phyloP scores from a whole-genome alignment of 106 monocot species.

The Xerophyta viscosa region DNA sequence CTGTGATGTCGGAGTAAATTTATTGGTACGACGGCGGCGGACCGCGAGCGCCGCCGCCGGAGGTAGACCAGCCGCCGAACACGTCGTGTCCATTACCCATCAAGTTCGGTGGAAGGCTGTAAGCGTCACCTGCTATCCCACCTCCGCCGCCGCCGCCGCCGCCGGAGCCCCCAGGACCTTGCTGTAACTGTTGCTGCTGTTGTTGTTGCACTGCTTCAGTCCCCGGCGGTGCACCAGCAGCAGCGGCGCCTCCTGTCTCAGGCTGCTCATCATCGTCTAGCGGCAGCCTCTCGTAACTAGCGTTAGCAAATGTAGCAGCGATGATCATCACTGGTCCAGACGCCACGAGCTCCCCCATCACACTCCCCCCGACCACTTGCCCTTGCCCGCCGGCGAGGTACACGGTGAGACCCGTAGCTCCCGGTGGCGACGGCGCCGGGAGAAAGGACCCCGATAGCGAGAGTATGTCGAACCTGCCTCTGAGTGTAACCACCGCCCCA shows the following conservation, averaged over 20 bases:
- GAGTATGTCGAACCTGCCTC: constrained; percentile 37
- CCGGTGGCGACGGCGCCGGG: constrained; percentile 32
- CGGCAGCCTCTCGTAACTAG: constrained; percentile 37
- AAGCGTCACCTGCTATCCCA: too few species aligned
- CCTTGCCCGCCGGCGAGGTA: constrained; percentile 38
- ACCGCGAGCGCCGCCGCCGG: too few species aligned
- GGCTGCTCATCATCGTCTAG: constrained; percentile 24
- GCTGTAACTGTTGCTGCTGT: too few species aligned
- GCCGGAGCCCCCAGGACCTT: constrained; percentile 4
- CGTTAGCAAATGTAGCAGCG: constrained; percentile 36
- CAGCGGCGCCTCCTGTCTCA: neutral
- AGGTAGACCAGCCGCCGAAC: too few species aligned
- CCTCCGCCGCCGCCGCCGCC: too few species aligned
- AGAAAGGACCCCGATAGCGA: constrained; percentile 42
- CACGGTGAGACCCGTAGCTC: constrained; percentile 27
- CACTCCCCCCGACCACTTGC: constrained; percentile 30
- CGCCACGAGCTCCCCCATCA: constrained; percentile 29
- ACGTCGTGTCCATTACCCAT: too few species aligned
- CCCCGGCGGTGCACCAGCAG: too few species aligned
- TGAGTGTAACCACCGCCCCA: constrained; percentile 21
- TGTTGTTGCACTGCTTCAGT: constrained; percentile 4
- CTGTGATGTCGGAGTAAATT: too few species aligned
- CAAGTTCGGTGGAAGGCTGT: too few species aligned
- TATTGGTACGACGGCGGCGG: too few species aligned
- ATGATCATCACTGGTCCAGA: constrained; percentile 36